phyloP scores from a whole-genome alignment of 441 rosid species.

The Euphorbia schlechtendalii region DNA sequence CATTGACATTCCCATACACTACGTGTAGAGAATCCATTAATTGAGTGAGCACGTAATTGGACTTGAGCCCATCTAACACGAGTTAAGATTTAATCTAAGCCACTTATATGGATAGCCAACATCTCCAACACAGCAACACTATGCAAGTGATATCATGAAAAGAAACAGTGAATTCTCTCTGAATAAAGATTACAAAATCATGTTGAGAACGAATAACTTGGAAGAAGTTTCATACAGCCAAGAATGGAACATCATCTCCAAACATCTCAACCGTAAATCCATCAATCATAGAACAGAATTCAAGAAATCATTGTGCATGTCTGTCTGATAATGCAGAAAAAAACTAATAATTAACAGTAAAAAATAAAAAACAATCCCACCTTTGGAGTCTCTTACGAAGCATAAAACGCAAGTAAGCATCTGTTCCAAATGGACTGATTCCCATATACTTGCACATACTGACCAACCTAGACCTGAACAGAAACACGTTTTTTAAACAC shows the following conservation, averaged over 20 bases:
- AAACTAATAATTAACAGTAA: no score
- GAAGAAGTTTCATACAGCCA: slow-evolving; percentile 8
- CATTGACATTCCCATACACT: not conserved
- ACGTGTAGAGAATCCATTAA: no score
- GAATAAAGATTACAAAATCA: not conserved
- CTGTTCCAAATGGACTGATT: slow-evolving; percentile 78
- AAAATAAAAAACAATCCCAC: slow-evolving; percentile 25
- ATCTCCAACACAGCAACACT: not conserved
- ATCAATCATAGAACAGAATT: not conserved
- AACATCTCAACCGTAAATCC: not conserved
- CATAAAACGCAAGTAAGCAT: slow-evolving; percentile 79
- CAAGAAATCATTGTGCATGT: not conserved
- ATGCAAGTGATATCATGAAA: slow-evolving; percentile 1
- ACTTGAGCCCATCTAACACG: no score
- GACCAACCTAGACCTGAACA: slow-evolving; percentile 63
- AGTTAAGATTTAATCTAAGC: no score
- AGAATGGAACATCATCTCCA: not conserved
- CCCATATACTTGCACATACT: slow-evolving; percentile 90
- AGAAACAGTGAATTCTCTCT: slow-evolving; percentile 1
- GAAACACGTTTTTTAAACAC: slow-evolving; percentile 3
- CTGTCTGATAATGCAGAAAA: not conserved
- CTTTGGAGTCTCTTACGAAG: slow-evolving; percentile 72
- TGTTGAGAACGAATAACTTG: not conserved
- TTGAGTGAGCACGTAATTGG: no score
- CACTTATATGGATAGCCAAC: not conserved